phyloP scores from a whole-genome alignment of 106 monocot genomes.

The Alisma plantagoaquatica region DNA sequence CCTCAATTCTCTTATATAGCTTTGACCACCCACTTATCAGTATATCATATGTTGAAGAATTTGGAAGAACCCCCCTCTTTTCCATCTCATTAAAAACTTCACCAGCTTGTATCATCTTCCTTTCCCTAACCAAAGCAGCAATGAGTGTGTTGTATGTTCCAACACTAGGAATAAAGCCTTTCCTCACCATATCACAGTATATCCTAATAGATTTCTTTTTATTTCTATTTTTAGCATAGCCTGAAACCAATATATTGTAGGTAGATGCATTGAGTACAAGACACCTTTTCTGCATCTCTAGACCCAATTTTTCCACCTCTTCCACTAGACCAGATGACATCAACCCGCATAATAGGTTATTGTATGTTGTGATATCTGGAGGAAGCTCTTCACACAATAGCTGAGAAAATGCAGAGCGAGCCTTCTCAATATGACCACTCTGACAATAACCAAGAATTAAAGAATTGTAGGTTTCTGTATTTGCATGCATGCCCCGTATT shows the following conservation, averaged over 20 bases:
- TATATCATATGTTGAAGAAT: conserved; percentile 78
- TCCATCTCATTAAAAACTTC: conserved; percentile 79
- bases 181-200: conserved; percentile 85
- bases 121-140: conserved; percentile 54
- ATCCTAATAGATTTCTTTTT: conserved; percentile 62
- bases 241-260: conserved; percentile 70
- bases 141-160: conserved; percentile 91
- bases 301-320: conserved; percentile 41
- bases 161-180: conserved; percentile 59
- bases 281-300: conserved; percentile 54
- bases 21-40: conserved; percentile 80
- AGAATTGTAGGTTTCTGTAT: conserved; percentile 50
- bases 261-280: conserved; percentile 41
- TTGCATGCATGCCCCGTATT: conserved; percentile 37
- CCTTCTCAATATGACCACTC: conserved; percentile 64
- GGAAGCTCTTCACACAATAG: conserved; percentile 38
- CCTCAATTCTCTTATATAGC: conserved; percentile 52
- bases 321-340: conserved; percentile 39
- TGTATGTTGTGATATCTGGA: conserved; percentile 68
- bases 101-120: conserved; percentile 86
- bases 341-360: conserved; percentile 54
- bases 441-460: conserved; percentile 72
- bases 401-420: conserved; percentile 36
- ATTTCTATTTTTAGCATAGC: conserved; percentile 57
- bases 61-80: conserved; percentile 52